Base-by-base conservation (phyloP, 139 green algal genomes). In the Bryopsis sp. region DNA sequence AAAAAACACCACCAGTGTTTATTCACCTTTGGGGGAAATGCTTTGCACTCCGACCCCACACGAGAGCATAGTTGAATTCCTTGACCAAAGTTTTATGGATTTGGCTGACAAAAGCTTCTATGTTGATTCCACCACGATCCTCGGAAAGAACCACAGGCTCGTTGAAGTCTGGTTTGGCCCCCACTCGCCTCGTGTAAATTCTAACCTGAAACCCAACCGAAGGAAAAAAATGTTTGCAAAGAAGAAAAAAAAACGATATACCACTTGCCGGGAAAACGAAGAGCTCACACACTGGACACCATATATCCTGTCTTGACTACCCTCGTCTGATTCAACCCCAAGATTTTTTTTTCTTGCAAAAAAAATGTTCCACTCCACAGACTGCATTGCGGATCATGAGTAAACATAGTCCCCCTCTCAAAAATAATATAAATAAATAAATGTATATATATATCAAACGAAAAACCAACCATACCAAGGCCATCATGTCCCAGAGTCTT, bases 401-500 rank as follows among this genome's bases (percentile, higher is more conserved):
- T n/a, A n/a, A n/a, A n/a, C n/a, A n/a, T n/a, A n/a, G n/a, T n/a
- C n/a, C n/a, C n/a, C n/a, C n/a, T n/a, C n/a, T n/a, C n/a, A n/a
- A n/a, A n/a, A n/a, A n/a, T n/a, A n/a, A n/a, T n/a, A n/a, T n/a
- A n/a, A n/a, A n/a, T n/a, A n/a, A n/a, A n/a, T n/a, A n/a, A n/a
- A n/a, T n/a, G n/a, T n/a, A n/a, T n/a, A n/a, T n/a, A n/a, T n/a
- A n/a, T n/a, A n/a, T n/a, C n/a, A n/a, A n/a, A n/a, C n/a, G n/a
- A n/a, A n/a, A n/a, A n/a, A n/a, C 28, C 34, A 59, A 24, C 22
- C 78, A 39, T 71, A 92, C 88, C 72, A 94, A 81, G 5, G 81
- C 84, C 95, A 99, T 99, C 83, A 91, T 93, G 2, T 95, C 88
- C 95, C 95, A 99, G 75, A 98, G 95, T 3, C 70, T 69, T 26